Conservation (phyloP, 345 rosid genomes). For the Salix arbutifolia region DNA sequence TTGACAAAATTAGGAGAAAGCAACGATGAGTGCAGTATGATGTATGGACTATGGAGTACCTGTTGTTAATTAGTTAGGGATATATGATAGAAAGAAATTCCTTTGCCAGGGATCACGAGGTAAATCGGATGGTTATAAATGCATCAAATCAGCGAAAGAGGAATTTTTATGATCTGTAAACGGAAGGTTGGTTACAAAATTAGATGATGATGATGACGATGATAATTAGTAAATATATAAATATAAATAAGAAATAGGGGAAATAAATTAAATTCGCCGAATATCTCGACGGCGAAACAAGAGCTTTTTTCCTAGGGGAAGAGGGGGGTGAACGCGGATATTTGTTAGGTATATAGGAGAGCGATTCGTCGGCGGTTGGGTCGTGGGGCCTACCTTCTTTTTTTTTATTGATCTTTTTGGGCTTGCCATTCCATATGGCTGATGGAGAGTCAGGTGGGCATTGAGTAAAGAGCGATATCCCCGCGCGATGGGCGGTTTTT, state of each 20-base stretch:
- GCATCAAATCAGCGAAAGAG: neutral
- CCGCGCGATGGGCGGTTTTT: no score
- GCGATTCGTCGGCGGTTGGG: neutral
- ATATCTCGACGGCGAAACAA: slow-evolving; percentile 28
- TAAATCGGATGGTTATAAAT: slow-evolving; percentile 50
- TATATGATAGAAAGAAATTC: neutral
- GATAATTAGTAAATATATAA: neutral
- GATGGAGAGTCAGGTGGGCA: neutral
- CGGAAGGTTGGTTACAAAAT: neutral
- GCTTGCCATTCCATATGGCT: slow-evolving; percentile 16
- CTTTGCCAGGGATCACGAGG: slow-evolving; percentile 29
- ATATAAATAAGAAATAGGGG: neutral
- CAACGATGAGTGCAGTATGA: neutral
- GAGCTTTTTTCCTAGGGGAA: slow-evolving; percentile 1
- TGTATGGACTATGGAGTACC: slow-evolving; percentile 3
- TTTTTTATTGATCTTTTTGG: neutral
- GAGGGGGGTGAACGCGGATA: neutral
- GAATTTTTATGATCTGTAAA: neutral
- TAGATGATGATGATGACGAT: neutral
- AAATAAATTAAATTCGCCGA: slow-evolving; percentile 33
- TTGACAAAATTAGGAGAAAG: neutral
- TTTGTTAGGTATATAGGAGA: neutral
- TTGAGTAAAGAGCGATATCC: no score
- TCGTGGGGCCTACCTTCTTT: slow-evolving; percentile 22
- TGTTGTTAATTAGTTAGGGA: neutral